Evolutionary conservation across 1,284 basidiomycete species (phyloP).

Genomic region (Somion occarium): DNA sequence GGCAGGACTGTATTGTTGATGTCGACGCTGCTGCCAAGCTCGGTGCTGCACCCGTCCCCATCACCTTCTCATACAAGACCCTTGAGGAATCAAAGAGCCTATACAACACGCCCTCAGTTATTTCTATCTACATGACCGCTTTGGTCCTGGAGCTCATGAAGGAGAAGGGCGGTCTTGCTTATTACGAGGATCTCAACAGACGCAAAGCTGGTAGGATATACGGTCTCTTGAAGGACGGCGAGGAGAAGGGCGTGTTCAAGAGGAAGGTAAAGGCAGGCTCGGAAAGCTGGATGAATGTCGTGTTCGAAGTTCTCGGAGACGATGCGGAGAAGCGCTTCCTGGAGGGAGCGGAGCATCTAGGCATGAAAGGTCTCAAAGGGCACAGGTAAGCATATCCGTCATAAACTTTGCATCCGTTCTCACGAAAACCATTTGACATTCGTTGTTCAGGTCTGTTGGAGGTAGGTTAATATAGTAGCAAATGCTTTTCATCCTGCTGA

Average conservation of each 20-base stretch:
- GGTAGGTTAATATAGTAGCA: conserved; percentile 37
- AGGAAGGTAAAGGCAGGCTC: conserved; percentile 68
- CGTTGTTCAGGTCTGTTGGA: conserved; percentile 57
- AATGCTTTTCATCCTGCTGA: conserved; percentile 25
- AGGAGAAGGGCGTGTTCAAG: conserved; percentile 61
- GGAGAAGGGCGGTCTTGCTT: conserved; percentile 65
- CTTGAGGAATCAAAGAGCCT: conserved; percentile 78
- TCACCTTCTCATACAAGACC: conserved; percentile 84
- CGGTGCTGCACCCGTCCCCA: conserved; percentile 74
- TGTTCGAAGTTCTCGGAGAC: conserved; percentile 72
- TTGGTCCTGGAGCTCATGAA: conserved; percentile 79
- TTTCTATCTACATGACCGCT: conserved; percentile 89
- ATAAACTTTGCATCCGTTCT: too few relatives aligned
- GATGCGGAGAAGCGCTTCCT: conserved; percentile 72
- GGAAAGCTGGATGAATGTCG: conserved; percentile 91
- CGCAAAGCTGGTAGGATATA: conserved; percentile 78
- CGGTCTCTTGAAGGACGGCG: conserved; percentile 63
- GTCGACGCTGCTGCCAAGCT: conserved; percentile 76
- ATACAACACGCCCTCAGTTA: conserved; percentile 94
- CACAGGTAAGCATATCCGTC: conserved; percentile 69
- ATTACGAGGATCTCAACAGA: conserved; percentile 65
- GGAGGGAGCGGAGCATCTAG: conserved; percentile 68
- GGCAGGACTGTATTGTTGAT: conserved; percentile 88
- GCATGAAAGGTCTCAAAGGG: conserved; percentile 86
- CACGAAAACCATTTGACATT: background rate